A percentile compares a stretch with the other conserved stretches of the same genome.
phyloP scores from a whole-genome alignment of 164 flowering plant species.

The Akebia trifoliata region DNA sequence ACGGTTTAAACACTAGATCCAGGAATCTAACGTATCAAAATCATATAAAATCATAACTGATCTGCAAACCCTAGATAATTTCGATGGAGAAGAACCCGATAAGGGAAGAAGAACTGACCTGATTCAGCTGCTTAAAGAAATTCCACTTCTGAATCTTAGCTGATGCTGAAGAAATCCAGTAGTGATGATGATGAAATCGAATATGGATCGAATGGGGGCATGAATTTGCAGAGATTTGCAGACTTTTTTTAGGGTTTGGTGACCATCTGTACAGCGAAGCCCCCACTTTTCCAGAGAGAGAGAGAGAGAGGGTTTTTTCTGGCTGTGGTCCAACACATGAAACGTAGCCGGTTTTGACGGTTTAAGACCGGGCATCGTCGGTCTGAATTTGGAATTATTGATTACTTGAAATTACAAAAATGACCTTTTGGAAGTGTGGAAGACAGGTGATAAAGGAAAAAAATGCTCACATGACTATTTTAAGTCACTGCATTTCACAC shows the following conservation, averaged over 20 bases:
- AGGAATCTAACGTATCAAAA: not conserved
- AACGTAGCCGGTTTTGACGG: not conserved
- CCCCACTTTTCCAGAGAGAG: not conserved
- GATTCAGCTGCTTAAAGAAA: not conserved
- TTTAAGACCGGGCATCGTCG: not conserved
- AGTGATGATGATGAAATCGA: not conserved
- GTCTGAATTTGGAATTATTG: slow-evolving; percentile 3
- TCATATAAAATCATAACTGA: not conserved
- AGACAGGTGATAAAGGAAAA: no score
- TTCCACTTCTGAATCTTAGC: slow-evolving; percentile 4
- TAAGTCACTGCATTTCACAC: no score
- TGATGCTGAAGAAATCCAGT: slow-evolving; percentile 3
- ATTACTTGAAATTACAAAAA: not conserved
- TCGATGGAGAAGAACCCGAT: not conserved
- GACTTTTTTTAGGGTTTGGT: slow-evolving; percentile 7
- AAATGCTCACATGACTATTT: no score
- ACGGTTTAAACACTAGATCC: slow-evolving; percentile 3
- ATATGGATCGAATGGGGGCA: not conserved
- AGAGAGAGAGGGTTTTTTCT: not conserved
- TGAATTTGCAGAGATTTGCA: slow-evolving; percentile 3
- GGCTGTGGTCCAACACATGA: not conserved
- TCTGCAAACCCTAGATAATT: not conserved
- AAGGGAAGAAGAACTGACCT: not conserved
- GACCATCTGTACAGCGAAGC: not conserved
- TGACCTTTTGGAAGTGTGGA: no score